Percentiles rank a stretch among this genome's conserved stretches.
Evolutionary conservation across 768 basidiomycete genomes (phyloP).

Genomic region (Lactarius pseudohatsudake): DNA sequence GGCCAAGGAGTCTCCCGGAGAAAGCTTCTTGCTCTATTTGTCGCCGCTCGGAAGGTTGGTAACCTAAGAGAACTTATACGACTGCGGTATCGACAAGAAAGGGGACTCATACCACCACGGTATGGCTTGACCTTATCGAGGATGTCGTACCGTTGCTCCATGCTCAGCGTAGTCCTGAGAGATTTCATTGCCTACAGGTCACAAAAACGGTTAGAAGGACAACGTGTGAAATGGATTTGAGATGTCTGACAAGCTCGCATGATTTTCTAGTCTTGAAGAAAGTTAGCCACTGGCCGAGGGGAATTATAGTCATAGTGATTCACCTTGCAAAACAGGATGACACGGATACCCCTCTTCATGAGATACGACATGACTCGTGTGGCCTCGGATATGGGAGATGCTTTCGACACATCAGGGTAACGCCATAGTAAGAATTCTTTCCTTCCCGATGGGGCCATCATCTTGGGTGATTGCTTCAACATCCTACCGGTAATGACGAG

Average conservation of each 20-base stretch:
- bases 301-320: slow-evolving; percentile 2
- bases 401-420: slow-evolving; percentile 54
- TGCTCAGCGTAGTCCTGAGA: slow-evolving; percentile 65
- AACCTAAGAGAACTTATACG: slow-evolving; percentile 10
- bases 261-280: slow-evolving; percentile 63
- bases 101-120: slow-evolving; percentile 60
- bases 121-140: slow-evolving; percentile 77
- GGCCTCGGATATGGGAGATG: slow-evolving; percentile 66
- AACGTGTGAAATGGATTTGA: background rate
- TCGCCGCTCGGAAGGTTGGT: slow-evolving; percentile 62
- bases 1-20: slow-evolving; percentile 76
- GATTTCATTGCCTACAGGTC: slow-evolving; percentile 69
- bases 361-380: slow-evolving; percentile 71
- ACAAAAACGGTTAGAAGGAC: background rate
- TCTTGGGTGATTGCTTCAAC: slow-evolving; percentile 73
- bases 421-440: slow-evolving; percentile 85
- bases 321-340: slow-evolving; percentile 90
- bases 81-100: background rate
- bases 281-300: background rate
- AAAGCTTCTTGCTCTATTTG: slow-evolving; percentile 86
- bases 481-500: slow-evolving; percentile 38
- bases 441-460: slow-evolving; percentile 75
- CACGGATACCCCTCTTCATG: slow-evolving; percentile 77
- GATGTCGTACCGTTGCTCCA: slow-evolving; percentile 75
- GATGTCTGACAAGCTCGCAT: slow-evolving; percentile 68